phyloP scores from a whole-genome alignment of 2,329 filamentous ascomycete species.

The Neofusicoccum sp. region DNA sequence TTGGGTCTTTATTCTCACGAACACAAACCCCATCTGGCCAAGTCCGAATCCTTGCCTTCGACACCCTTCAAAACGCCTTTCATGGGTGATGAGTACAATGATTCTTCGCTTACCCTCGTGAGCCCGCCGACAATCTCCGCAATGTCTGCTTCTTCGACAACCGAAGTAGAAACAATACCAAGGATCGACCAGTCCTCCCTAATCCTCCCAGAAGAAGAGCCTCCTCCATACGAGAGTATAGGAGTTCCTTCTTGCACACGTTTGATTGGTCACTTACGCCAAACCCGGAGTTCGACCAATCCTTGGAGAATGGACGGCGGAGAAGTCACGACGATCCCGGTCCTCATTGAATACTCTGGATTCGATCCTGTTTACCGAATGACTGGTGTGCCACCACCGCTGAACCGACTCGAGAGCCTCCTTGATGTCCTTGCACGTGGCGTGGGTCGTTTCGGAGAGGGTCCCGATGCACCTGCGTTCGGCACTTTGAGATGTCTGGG shows the following conservation, averaged over 20 bases:
- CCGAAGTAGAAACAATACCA: conserved; percentile 30
- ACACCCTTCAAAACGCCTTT: conserved; percentile 8
- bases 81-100: conserved; percentile 27
- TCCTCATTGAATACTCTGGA: conserved; percentile 69
- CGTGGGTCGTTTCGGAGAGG: conserved; percentile 21
- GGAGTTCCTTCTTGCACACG: conserved; percentile 45
- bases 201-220: conserved; percentile 46
- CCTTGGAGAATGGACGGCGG: conserved; percentile 38
- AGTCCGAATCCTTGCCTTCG: neutral
- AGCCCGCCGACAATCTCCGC: conserved; percentile 34
- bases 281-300: conserved; percentile 31
- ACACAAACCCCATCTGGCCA: neutral
- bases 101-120: conserved; percentile 45
- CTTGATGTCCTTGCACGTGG: conserved; percentile 29
- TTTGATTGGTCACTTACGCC: conserved; percentile 45
- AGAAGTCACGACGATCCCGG: conserved; percentile 45
- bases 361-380: conserved; percentile 48
- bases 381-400: conserved; percentile 47
- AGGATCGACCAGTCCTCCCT: conserved; percentile 44
- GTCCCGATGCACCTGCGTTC: conserved; percentile 34
- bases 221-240: conserved; percentile 49
- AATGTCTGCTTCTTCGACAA: neutral
- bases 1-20: neutral
- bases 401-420: conserved; percentile 45
- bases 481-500: conserved; percentile 58